These are phyloP conservation scores for Pinus taeda DNA, from an alignment of 75 land plant species.

Conservation along the genomic window DNA sequence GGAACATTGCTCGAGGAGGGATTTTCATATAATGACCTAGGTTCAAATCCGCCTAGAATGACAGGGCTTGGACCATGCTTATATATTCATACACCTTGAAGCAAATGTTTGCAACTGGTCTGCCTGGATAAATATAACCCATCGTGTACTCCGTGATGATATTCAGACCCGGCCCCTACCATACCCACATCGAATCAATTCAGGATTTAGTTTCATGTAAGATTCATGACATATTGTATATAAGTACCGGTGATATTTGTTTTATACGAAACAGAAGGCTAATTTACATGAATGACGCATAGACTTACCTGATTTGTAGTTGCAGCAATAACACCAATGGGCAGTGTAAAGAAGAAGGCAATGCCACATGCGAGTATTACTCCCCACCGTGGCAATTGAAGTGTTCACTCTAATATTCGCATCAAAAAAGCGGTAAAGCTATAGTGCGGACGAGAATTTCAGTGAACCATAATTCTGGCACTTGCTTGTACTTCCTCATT, in stretches of 20 bases:
- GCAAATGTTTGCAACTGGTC: constrained; percentile 32
- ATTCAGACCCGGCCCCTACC: constrained; percentile 19
- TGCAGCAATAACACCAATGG: constrained; percentile 35
- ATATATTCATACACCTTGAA: constrained; percentile 39
- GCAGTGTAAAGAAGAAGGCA: constrained; percentile 24
- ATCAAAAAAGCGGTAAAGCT: constrained; percentile 10
- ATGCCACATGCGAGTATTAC: constrained; percentile 26
- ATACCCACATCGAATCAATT: no score
- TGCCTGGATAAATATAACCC: constrained; percentile 31
- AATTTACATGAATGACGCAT: background rate
- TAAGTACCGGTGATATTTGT: no score
- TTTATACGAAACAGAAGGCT: no score
- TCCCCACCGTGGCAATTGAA: constrained; percentile 44
- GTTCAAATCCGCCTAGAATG: constrained; percentile 37
- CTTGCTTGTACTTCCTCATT: constrained; percentile 18
- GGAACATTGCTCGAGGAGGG: constrained; percentile 45
- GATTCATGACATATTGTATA: no score
- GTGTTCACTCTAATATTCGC: constrained; percentile 5
- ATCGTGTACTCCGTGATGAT: constrained; percentile 33
- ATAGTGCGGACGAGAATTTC: constrained; percentile 11
- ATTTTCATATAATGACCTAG: constrained; percentile 49
- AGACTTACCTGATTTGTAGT: constrained; percentile 32
- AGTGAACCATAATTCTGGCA: constrained; percentile 27
- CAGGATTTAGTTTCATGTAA: no score
- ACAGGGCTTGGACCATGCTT: constrained; percentile 33